Conservation (phyloP, 164 flowering plant species). For the Nymphaea thermarum region DNA sequence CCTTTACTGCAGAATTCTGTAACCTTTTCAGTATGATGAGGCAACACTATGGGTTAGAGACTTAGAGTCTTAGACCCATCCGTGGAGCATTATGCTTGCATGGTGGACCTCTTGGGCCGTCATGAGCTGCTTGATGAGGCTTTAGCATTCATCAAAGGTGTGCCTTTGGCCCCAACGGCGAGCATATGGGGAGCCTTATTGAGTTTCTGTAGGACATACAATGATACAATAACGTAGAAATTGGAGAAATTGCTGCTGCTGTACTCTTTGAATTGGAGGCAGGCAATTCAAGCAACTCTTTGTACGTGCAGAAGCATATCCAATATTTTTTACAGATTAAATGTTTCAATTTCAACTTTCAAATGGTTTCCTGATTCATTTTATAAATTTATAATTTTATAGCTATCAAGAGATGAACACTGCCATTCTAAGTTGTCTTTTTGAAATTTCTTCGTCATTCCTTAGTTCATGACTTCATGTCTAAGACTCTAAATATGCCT, state of each 20-base stretch:
- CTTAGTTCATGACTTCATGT: too few relatives aligned
- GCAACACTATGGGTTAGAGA: conserved; percentile 21
- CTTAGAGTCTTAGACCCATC: too few relatives aligned
- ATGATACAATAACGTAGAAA: conserved; percentile 39
- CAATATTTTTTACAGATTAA: too few relatives aligned
- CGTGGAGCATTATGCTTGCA: conserved; percentile 47
- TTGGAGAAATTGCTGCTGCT: conserved; percentile 49
- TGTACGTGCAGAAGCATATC: too few relatives aligned
- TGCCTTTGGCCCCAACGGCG: conserved; percentile 21
- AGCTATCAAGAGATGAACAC: too few relatives aligned
- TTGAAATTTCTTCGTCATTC: too few relatives aligned
- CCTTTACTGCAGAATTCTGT: conserved; percentile 39
- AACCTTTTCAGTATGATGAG: conserved; percentile 33
- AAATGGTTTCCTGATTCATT: too few relatives aligned
- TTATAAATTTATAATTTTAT: too few relatives aligned
- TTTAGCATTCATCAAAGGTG: conserved; percentile 18
- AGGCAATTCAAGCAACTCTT: conserved; percentile 46
- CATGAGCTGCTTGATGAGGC: conserved; percentile 40
- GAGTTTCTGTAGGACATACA: conserved; percentile 34
- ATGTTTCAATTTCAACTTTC: too few relatives aligned
- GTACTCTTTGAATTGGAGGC: conserved; percentile 46
- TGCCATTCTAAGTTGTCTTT: too few relatives aligned
- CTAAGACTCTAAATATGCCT: too few relatives aligned
- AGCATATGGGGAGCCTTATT: conserved; percentile 66
- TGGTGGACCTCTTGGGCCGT: conserved; percentile 57